phyloP scores from a whole-genome alignment of 257 asterid species.

The Avicennia marina region DNA sequence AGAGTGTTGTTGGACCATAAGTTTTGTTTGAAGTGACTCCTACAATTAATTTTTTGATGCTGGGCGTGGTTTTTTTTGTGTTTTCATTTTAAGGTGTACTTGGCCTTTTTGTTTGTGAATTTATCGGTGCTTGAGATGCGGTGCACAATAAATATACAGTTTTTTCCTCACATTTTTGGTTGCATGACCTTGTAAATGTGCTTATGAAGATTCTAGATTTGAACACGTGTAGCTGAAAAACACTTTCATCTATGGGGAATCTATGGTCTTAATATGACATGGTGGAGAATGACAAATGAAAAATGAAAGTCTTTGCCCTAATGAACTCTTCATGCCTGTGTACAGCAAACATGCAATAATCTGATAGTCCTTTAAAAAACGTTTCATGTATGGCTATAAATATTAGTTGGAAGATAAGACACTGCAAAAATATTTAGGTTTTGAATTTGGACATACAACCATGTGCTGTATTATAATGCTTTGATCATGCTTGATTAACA shows the following conservation, averaged over 20 bases:
- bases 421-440: background rate
- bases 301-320: background rate
- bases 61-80: too few relatives aligned
- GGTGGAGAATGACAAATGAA: too few relatives aligned
- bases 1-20: too few relatives aligned
- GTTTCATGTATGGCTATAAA: background rate
- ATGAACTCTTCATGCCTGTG: background rate
- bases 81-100: too few relatives aligned
- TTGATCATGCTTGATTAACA: too few relatives aligned
- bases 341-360: background rate
- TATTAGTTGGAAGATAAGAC: background rate
- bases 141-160: background rate
- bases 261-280: too few relatives aligned
- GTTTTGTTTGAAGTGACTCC: too few relatives aligned
- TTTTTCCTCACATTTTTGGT: too few relatives aligned
- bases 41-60: too few relatives aligned
- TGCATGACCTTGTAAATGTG: background rate
- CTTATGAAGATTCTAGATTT: background rate
- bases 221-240: constrained; percentile 4
- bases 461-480: background rate
- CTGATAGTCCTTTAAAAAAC: background rate
- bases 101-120: too few relatives aligned
- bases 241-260: background rate
- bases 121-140: constrained; percentile 7
- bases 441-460: background rate